Percentiles rank a stretch among this genome's conserved stretches.
These are phyloP conservation scores for Salvia miltiorrhiza DNA, from an alignment of 257 asterid species.

Conservation along the genomic window DNA sequence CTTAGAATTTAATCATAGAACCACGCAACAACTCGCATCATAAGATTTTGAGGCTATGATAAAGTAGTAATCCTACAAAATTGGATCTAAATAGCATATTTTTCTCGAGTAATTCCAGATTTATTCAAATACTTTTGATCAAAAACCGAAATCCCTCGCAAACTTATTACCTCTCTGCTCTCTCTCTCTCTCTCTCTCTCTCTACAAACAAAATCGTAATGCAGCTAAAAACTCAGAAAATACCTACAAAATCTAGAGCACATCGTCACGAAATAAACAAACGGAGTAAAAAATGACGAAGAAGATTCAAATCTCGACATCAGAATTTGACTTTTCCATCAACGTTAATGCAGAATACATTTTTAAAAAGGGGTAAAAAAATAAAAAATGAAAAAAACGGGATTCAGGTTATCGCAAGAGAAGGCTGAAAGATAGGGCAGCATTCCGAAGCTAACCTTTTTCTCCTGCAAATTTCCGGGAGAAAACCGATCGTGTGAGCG, in stretches of 20 bases:
- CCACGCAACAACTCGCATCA: neutral
- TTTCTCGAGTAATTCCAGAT: conserved; percentile 11
- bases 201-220: conserved; percentile 13
- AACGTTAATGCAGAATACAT: conserved; percentile 17
- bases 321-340: conserved; percentile 1
- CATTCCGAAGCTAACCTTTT: conserved; percentile 14
- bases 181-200: conserved; percentile 21
- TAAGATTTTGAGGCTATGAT: neutral
- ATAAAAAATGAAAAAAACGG: neutral
- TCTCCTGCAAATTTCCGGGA: conserved; percentile 10
- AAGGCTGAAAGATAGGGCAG: conserved; percentile 10
- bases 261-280: neutral
- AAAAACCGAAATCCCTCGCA: neutral
- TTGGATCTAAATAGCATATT: conserved; percentile 18
- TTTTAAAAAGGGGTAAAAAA: neutral
- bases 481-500: conserved; percentile 23
- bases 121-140: neutral
- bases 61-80: neutral
- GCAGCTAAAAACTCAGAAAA: conserved; percentile 25
- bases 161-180: conserved; percentile 20
- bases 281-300: neutral
- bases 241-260: conserved; percentile 26
- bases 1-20: neutral
- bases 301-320: conserved; percentile 20
- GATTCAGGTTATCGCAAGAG: neutral